Conservation (phyloP, 2,329 filamentous ascomycete species). For the Claviceps quebecensis region DNA sequence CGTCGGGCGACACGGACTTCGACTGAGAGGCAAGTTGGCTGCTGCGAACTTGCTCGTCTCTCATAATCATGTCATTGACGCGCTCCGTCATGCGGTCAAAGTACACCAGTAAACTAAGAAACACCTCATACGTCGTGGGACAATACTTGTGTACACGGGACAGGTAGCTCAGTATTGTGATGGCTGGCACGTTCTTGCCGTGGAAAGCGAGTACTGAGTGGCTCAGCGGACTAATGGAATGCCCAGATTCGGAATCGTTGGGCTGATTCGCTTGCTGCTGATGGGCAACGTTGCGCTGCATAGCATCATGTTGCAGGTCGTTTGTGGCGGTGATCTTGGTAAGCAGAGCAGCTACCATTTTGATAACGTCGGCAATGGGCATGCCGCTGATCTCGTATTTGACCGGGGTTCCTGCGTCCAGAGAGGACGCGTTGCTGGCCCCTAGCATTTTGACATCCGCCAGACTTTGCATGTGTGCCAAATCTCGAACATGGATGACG, state of each 20-base stretch:
- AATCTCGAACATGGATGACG: conserved; percentile 68
- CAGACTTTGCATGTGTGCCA: conserved; percentile 83
- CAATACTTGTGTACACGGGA: conserved; percentile 98
- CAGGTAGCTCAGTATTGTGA: conserved; percentile 91
- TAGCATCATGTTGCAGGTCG: conserved; percentile 80
- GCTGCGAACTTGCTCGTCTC: conserved; percentile 42
- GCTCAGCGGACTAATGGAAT: conserved; percentile 41
- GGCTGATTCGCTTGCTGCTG: conserved; percentile 39
- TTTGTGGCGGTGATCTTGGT: conserved; percentile 98
- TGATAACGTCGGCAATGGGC: conserved; percentile 94
- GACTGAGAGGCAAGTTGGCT: conserved; percentile 11
- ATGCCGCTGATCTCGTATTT: conserved; percentile 94
- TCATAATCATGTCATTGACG: conserved; percentile 69
- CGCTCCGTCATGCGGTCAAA: conserved; percentile 98
- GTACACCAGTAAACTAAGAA: conserved; percentile 86
- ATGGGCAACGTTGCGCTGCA: conserved; percentile 57
- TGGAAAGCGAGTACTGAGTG: conserved; percentile 82
- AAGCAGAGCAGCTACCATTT: conserved; percentile 93
- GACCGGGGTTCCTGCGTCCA: conserved; percentile 36
- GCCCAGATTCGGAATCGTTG: conserved; percentile 34
- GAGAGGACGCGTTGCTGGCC: conserved; percentile 30
- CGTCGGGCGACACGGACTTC: conserved; percentile 6
- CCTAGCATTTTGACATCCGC: conserved; percentile 62
- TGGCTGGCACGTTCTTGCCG: conserved; percentile 93
- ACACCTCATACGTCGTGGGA: conserved; percentile 95